Percentiles rank a stretch among this genome's conserved stretches.
Evolutionary conservation across 2,329 filamentous ascomycete genomes (phyloP).

Genomic region (Aaosphaeria arxii): DNA sequence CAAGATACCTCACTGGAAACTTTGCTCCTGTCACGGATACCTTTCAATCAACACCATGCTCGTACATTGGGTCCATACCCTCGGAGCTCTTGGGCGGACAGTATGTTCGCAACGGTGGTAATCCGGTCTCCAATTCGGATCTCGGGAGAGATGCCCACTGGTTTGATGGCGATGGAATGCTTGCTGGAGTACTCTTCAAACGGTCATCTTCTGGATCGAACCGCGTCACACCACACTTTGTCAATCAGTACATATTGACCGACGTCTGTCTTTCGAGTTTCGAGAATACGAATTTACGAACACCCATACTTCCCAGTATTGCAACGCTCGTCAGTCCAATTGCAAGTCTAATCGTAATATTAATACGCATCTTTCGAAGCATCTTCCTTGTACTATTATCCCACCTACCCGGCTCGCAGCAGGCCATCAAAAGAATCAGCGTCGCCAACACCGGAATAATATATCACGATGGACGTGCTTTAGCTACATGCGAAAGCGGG

Average conservation of each 20-base stretch:
- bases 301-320: constrained; percentile 65
- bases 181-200: constrained; percentile 63
- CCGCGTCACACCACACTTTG: constrained; percentile 58
- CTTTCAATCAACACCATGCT: constrained; percentile 55
- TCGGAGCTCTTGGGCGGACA: constrained; percentile 65
- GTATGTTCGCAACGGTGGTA: constrained; percentile 70
- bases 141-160: constrained; percentile 64
- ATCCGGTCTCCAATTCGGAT: constrained; percentile 62
- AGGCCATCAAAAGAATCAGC: constrained; percentile 63
- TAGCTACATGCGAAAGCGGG: constrained; percentile 70
- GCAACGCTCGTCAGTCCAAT: constrained; percentile 61
- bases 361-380: constrained; percentile 55
- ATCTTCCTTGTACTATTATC: constrained; percentile 58
- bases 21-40: constrained; percentile 64
- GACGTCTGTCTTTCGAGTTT: constrained; percentile 60
- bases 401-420: constrained; percentile 54
- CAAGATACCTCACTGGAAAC: constrained; percentile 63
- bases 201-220: constrained; percentile 34
- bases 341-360: constrained; percentile 51
- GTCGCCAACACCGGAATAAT: constrained; percentile 67
- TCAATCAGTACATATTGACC: constrained; percentile 67
- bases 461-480: constrained; percentile 65
- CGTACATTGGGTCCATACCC: constrained; percentile 58
- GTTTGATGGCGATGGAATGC: constrained; percentile 76
- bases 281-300: constrained; percentile 45